Evolutionary conservation across 2,329 filamentous ascomycete genomes (phyloP).

Genomic region (Dryadomyces sulphureus): DNA sequence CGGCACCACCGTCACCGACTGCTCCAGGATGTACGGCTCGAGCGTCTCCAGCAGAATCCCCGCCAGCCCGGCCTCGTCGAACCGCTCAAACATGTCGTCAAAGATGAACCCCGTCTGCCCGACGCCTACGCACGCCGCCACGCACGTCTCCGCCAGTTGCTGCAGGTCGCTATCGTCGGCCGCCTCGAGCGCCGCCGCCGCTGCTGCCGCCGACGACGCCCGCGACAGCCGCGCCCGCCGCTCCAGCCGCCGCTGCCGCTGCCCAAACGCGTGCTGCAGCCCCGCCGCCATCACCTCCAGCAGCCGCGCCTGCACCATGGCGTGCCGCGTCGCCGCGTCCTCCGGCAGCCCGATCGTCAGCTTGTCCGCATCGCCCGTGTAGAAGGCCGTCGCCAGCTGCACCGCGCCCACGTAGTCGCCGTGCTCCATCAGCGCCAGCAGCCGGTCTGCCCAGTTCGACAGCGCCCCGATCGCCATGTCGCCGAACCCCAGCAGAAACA

Average conservation of each 20-base stretch:
- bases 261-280: slow-evolving; percentile 72
- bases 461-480: slow-evolving; percentile 81
- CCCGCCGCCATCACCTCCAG: slow-evolving; percentile 90
- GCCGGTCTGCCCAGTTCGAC: slow-evolving; percentile 92
- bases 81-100: slow-evolving; percentile 80
- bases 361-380: slow-evolving; percentile 80
- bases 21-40: slow-evolving; percentile 75
- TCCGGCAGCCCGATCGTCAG: slow-evolving; percentile 88
- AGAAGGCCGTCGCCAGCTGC: slow-evolving; percentile 79
- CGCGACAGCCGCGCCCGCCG: background rate
- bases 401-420: slow-evolving; percentile 95
- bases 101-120: slow-evolving; percentile 73
- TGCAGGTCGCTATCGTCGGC: slow-evolving; percentile 46
- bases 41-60: slow-evolving; percentile 76
- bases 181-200: background rate
- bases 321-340: slow-evolving; percentile 58
- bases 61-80: slow-evolving; percentile 59
- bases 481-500: slow-evolving; percentile 88
- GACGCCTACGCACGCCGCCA: slow-evolving; percentile 68
- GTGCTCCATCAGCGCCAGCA: slow-evolving; percentile 88
- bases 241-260: slow-evolving; percentile 32
- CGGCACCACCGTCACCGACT: slow-evolving; percentile 59
- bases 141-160: slow-evolving; percentile 70
- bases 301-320: slow-evolving; percentile 75
- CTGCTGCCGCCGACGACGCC: too few species aligned